A percentile compares a stretch with the other conserved stretches of the same genome.
Evolutionary conservation across 108 stramenopile species (phyloP).

Genomic region (Cyclostephanos invisitatus): DNA sequence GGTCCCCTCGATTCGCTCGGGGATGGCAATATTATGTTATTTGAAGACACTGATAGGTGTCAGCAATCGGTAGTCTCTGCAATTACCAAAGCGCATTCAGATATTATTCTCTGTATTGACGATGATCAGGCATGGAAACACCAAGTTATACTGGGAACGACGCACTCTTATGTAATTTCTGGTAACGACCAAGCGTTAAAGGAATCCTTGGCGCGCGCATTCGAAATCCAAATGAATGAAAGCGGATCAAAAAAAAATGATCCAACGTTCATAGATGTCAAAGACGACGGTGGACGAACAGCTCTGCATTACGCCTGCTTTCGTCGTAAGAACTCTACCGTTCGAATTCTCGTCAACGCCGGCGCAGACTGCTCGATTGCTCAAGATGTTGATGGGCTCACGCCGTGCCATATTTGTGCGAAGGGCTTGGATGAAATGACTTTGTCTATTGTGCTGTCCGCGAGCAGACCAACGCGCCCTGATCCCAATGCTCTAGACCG

Average conservation of each 20-base stretch:
- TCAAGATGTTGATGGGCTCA: constrained; percentile 27
- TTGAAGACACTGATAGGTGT: constrained; percentile 31
- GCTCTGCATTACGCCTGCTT: constrained; percentile 80
- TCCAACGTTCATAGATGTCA: constrained; percentile 57
- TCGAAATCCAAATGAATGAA: constrained; percentile 29
- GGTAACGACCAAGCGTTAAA: constrained; percentile 55
- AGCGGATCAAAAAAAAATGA: constrained; percentile 30
- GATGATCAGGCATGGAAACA: constrained; percentile 60
- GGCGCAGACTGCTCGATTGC: constrained; percentile 65
- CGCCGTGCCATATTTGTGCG: constrained; percentile 69
- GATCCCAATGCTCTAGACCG: constrained; percentile 71
- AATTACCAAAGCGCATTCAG: constrained; percentile 55
- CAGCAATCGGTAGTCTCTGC: constrained; percentile 61
- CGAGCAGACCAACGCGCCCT: constrained; percentile 49
- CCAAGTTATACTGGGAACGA: constrained; percentile 78
- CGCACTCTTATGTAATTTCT: constrained; percentile 71
- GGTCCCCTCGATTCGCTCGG: constrained; percentile 9
- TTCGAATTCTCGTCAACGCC: constrained; percentile 59
- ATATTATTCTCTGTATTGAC: constrained; percentile 4
- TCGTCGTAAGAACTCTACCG: constrained; percentile 50
- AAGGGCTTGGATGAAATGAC: constrained; percentile 60
- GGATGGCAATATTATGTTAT: constrained; percentile 14
- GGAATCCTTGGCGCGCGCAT: constrained; percentile 53
- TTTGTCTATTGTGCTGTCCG: constrained; percentile 56
- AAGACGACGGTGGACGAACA: constrained; percentile 71